Evolutionary conservation across 306 rosid genomes (phyloP).

Genomic region (Elaeagnus macrophylla): DNA sequence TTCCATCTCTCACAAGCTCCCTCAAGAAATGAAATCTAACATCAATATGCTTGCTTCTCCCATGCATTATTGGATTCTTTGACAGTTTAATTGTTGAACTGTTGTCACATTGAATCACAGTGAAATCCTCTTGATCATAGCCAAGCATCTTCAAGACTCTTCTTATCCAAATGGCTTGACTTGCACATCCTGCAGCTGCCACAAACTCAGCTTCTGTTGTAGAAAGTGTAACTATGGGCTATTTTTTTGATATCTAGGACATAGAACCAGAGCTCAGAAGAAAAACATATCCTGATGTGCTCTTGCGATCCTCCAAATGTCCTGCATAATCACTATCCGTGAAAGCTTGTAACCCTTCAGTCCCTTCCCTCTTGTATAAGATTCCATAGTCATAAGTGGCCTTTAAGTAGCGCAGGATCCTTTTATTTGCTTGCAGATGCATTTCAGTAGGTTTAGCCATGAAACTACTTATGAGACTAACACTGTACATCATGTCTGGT

Average conservation of each 20-base stretch:
- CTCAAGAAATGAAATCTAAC: too few species aligned
- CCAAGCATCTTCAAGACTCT: background rate
- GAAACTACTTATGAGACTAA: background rate
- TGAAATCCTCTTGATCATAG: background rate
- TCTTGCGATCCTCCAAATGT: background rate
- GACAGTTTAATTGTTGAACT: too few species aligned
- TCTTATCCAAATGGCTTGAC: background rate
- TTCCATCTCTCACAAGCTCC: background rate
- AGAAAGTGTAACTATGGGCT: too few species aligned
- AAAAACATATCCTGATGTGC: conserved; percentile 1
- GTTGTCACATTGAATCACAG: background rate
- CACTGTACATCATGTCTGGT: too few species aligned
- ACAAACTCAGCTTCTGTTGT: background rate
- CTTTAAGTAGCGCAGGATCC: background rate
- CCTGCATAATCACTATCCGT: conserved; percentile 1
- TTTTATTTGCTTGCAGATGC: conserved; percentile 3
- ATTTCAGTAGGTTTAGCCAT: background rate
- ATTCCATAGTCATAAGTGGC: background rate
- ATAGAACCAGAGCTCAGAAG: background rate
- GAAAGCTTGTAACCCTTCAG: background rate
- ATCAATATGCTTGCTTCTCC: too few species aligned
- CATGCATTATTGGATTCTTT: too few species aligned
- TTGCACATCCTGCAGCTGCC: background rate
- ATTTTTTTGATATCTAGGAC: background rate
- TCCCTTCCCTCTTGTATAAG: background rate